Percentiles rank a stretch among this genome's conserved stretches.
These are phyloP conservation scores for Malus sieversii DNA, from an alignment of 306 rosid species.

Conservation along the genomic window DNA sequence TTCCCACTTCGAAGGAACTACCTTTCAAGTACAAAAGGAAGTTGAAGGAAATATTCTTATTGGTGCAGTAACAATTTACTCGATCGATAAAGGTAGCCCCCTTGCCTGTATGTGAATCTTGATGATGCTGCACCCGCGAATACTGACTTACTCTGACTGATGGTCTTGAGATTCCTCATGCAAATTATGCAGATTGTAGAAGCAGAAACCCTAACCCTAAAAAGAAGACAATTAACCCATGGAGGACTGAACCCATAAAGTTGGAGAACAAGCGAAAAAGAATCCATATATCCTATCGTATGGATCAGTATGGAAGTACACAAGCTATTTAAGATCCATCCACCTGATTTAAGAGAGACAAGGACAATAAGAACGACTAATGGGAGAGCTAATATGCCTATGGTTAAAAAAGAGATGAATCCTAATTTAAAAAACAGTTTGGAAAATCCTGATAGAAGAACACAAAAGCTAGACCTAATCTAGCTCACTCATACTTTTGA, in stretches of 20 bases:
- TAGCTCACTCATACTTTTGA: not conserved
- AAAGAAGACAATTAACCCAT: slow-evolving; percentile 2
- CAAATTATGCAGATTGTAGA: not conserved
- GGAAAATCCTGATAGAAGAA: not conserved
- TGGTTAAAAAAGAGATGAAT: not conserved
- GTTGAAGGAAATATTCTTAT: not conserved
- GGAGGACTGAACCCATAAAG: not conserved
- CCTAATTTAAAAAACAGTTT: not conserved
- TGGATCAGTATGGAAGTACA: not conserved
- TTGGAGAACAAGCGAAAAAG: not conserved
- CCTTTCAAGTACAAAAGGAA: not conserved
- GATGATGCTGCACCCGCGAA: slow-evolving; percentile 46
- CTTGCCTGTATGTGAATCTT: slow-evolving; percentile 48
- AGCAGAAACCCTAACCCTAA: slow-evolving; percentile 31
- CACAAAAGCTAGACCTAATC: not conserved
- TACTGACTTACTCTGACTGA: slow-evolving; percentile 15
- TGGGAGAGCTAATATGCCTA: not conserved
- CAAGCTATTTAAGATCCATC: not conserved
- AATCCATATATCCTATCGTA: not conserved
- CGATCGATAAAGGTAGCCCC: slow-evolving; percentile 1
- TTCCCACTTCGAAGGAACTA: slow-evolving; percentile 34
- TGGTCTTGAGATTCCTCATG: slow-evolving; percentile 7
- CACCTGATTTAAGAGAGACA: not conserved
- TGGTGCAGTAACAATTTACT: not conserved
- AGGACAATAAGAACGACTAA: not conserved